phyloP scores from a whole-genome alignment of 2,329 filamentous ascomycete species.

The Diaporthe aspalathi region DNA sequence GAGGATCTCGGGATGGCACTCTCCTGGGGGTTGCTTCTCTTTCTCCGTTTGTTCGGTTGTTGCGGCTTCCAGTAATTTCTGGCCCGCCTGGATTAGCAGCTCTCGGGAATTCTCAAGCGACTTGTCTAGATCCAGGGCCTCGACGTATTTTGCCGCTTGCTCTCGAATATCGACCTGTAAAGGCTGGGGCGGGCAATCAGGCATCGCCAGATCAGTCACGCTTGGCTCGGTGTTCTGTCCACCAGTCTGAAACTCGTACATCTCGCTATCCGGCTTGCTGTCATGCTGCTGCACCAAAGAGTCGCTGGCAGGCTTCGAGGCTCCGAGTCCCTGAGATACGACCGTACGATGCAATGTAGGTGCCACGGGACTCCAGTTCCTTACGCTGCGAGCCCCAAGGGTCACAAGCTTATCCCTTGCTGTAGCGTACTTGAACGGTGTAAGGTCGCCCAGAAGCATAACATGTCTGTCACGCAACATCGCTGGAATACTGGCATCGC shows the following conservation, averaged over 20 bases:
- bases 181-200: neutral
- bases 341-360: constrained; percentile 30
- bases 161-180: constrained; percentile 24
- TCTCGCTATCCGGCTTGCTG: neutral
- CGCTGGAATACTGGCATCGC: constrained; percentile 38
- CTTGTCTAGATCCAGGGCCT: constrained; percentile 23
- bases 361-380: constrained; percentile 44
- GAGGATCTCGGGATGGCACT: neutral
- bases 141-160: constrained; percentile 17
- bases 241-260: neutral
- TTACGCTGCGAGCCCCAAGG: constrained; percentile 46
- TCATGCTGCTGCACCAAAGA: neutral
- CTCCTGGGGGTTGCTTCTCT: neutral
- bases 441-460: constrained; percentile 47
- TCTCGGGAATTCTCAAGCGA: neutral
- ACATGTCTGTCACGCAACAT: constrained; percentile 46
- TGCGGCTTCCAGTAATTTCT: constrained; percentile 2
- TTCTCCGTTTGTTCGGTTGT: neutral
- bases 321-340: constrained; percentile 35
- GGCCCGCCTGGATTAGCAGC: constrained; percentile 12
- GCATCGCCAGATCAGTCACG: neutral
- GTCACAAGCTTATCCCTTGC: constrained; percentile 46
- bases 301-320: constrained; percentile 43
- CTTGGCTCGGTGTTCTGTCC: neutral
- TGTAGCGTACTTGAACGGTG: constrained; percentile 43